A percentile compares a stretch with the other conserved stretches of the same genome.
Evolutionary conservation across 2,329 filamentous ascomycete species (phyloP).

Genomic region (Rhytidhysteron rufulum): DNA sequence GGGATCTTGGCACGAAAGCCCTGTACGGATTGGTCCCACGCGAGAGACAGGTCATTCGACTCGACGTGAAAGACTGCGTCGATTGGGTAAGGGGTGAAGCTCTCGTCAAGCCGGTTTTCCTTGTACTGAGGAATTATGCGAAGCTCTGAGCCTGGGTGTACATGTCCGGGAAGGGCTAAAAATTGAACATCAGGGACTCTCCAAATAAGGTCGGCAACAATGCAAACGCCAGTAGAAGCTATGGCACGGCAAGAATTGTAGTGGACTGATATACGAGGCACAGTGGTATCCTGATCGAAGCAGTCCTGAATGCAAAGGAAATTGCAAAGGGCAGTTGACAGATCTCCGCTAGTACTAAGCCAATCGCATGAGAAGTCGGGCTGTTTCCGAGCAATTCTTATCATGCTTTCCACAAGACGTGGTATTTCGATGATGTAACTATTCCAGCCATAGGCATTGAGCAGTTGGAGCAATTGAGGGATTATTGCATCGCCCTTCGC

Average conservation of each 20-base stretch:
- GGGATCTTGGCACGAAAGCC: conserved; percentile 21
- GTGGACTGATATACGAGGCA: no score
- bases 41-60: conserved; percentile 12
- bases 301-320: conserved; percentile 32
- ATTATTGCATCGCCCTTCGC: conserved; percentile 1
- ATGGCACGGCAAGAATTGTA: no score
- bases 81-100: background rate
- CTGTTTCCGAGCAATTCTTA: conserved; percentile 14
- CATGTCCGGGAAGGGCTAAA: conserved; percentile 8
- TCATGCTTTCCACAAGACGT: conserved; percentile 23
- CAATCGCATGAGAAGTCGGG: conserved; percentile 10
- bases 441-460: conserved; percentile 6
- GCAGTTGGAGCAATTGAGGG: conserved; percentile 10
- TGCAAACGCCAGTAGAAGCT: no score
- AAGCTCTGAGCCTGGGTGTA: conserved; percentile 15
- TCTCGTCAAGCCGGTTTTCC: conserved; percentile 4
- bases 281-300: no score
- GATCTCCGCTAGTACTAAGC: conserved; percentile 20
- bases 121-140: conserved; percentile 16
- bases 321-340: conserved; percentile 25
- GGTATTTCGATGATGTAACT: conserved; percentile 15
- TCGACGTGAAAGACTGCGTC: conserved; percentile 9
- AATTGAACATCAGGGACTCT: conserved; percentile 18
- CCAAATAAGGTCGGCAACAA: conserved; percentile 20
- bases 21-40: conserved; percentile 15